Evolutionary conservation across 352 stramenopile genomes (phyloP), one percentile per base, ranked within the genome.

Genomic region (Phytophthora chlamydospora): DNA sequence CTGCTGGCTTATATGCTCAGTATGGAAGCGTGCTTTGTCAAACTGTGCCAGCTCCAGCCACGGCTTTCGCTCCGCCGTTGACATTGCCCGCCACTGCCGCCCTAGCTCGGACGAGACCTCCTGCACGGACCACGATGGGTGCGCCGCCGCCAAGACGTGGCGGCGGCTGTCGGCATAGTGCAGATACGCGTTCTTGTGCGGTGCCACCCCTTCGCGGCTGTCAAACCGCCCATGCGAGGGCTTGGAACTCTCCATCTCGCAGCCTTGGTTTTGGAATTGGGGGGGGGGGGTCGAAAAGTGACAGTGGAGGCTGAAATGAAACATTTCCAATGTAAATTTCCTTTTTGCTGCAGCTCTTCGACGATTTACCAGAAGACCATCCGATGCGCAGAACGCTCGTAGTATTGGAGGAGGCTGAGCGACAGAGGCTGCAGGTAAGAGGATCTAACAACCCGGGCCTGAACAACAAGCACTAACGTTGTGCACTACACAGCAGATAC

Each of bases 31-130:
- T n/a, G 68, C 76, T 34, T 75, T 78, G 46, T 90, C 81, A 44
- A 88, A 88, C 49, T 82, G 75, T 21, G 78, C 79, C 7, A 90
- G 51, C 44, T 89, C 75, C 21, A 80, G 39, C 75, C 75, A 88
- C 2, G 76, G 75, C 36, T 75, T 80, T 19, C 71, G 70, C 39
- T 86, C 73, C 2, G 38, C n/a, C 49, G 70, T 33, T 27, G 59
- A 43, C 46, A 89, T 60, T 41, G 58, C 49, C 58, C 80, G 85
- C 81, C 81, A 89, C 40, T 78, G 63, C n/a, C 68, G 64, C 29
- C 72, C 74, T 12, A 90, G 46, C 53, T 90, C 72, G 0, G 66
- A 55, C n/a, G 72, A 75, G 17, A 88, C 66, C 49, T 80, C 61
- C 66, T 81, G 75, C 38, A 75, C 71, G 4, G 66, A 71, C 78